phyloP scores from a whole-genome alignment of 768 basidiomycete species.

The Podaxis carcinomalis region DNA sequence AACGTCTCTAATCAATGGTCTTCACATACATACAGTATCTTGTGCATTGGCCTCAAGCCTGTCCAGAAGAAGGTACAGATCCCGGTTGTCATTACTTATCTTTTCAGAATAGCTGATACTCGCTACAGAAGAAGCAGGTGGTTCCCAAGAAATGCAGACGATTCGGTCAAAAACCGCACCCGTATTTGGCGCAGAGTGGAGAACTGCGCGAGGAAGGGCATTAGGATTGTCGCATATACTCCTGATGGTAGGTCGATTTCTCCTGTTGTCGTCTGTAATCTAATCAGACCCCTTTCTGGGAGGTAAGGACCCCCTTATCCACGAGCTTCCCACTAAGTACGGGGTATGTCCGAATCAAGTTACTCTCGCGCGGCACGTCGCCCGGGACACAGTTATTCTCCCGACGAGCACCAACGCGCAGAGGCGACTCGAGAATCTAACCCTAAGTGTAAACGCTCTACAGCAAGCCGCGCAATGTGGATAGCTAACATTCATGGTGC shows the following conservation, averaged over 20 bases:
- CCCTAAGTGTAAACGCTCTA: conserved; percentile 23
- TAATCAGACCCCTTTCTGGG: neutral
- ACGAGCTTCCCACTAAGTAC: neutral
- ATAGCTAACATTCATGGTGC: neutral
- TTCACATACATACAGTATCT: conserved; percentile 29
- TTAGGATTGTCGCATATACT: conserved; percentile 43
- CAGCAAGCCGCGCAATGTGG: neutral
- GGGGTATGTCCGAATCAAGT: conserved; percentile 40
- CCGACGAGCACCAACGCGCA: conserved; percentile 45
- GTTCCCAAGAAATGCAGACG: conserved; percentile 24
- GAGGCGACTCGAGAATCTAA: conserved; percentile 47
- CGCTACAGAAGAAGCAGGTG: conserved; percentile 10
- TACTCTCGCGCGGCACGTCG: conserved; percentile 47
- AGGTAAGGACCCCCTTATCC: neutral
- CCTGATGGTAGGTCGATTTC: conserved; percentile 32
- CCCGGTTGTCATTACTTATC: neutral
- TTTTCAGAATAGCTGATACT: neutral
- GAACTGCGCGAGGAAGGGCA: conserved; percentile 46
- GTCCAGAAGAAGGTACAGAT: conserved; percentile 24
- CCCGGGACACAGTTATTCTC: conserved; percentile 37
- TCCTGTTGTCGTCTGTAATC: neutral
- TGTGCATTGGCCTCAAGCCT: conserved; percentile 45
- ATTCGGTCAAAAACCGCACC: conserved; percentile 35
- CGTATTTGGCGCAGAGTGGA: conserved; percentile 45
- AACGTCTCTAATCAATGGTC: neutral